Evolutionary conservation across 176 grass and related monocot species (phyloP).

Genomic region (Phoenix roebelenii): DNA sequence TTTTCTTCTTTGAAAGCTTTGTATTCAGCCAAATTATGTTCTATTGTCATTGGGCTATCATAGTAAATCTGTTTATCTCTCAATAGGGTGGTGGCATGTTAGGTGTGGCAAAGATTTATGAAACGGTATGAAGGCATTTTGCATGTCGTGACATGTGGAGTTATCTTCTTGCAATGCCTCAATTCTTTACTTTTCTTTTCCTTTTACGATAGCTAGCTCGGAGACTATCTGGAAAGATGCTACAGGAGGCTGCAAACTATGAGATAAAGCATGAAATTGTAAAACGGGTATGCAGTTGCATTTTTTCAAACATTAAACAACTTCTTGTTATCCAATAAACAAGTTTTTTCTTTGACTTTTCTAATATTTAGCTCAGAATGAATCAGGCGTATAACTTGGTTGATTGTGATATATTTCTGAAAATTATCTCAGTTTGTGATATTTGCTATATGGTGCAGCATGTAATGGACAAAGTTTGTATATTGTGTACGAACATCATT

Average conservation of each 20-base stretch:
- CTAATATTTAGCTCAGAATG: too few species aligned
- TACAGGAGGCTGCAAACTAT: slow-evolving; percentile 76
- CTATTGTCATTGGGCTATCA: neutral
- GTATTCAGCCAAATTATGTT: neutral
- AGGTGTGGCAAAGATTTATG: slow-evolving; percentile 61
- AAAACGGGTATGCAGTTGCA: slow-evolving; percentile 45
- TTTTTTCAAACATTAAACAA: too few species aligned
- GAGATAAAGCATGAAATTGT: slow-evolving; percentile 88
- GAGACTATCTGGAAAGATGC: slow-evolving; percentile 71
- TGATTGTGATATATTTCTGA: too few species aligned
- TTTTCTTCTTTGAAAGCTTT: slow-evolving; percentile 19
- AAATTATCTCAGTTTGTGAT: too few species aligned
- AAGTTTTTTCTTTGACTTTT: too few species aligned
- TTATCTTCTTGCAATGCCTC: slow-evolving; percentile 1
- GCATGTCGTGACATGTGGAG: neutral
- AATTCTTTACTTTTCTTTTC: slow-evolving; percentile 20
- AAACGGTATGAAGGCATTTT: slow-evolving; percentile 42
- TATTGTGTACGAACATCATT: too few species aligned
- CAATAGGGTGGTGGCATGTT: slow-evolving; percentile 71
- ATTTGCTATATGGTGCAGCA: too few species aligned
- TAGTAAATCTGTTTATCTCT: slow-evolving; percentile 19
- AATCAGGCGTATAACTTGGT: too few species aligned
- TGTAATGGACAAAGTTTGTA: too few species aligned
- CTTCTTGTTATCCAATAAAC: too few species aligned
- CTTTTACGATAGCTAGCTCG: slow-evolving; percentile 65